These are phyloP conservation scores for Nymphaea colorata DNA, from an alignment of 164 flowering plant genomes.

Conservation along the genomic window DNA sequence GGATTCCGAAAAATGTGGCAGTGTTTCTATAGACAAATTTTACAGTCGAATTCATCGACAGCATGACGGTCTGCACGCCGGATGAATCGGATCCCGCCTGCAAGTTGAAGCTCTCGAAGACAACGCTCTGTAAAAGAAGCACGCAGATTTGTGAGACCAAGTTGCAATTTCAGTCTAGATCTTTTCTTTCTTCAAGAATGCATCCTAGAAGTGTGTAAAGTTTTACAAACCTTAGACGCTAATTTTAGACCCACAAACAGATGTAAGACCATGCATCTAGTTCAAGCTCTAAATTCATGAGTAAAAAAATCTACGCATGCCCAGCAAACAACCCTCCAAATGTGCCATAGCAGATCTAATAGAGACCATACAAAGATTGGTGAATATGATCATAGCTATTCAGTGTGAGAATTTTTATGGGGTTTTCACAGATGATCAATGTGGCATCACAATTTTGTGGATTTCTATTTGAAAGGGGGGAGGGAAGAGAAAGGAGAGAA, in stretches of 20 bases:
- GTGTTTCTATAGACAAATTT: constrained; percentile 60
- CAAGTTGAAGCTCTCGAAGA: constrained; percentile 46
- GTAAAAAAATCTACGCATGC: neutral
- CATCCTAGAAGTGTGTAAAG: neutral
- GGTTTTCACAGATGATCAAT: no score
- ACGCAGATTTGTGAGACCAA: neutral
- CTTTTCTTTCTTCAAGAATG: no score
- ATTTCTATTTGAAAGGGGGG: no score
- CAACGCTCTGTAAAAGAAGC: constrained; percentile 42
- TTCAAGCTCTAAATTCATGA: neutral
- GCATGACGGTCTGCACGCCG: constrained; percentile 87
- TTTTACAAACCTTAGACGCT: neutral
- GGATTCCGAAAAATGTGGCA: constrained; percentile 85
- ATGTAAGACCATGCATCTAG: neutral
- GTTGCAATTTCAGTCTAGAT: no score
- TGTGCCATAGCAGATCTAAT: neutral
- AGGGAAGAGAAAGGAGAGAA: neutral
- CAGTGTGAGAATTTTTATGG: no score
- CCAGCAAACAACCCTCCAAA: neutral
- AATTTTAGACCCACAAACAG: neutral
- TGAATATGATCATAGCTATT: no score
- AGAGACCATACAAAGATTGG: neutral
- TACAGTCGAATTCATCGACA: constrained; percentile 60
- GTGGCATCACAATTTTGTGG: no score
- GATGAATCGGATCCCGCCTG: constrained; percentile 75